Conservation (phyloP, 73 alveolate species). For the Paramecium biaurelia region DNA sequence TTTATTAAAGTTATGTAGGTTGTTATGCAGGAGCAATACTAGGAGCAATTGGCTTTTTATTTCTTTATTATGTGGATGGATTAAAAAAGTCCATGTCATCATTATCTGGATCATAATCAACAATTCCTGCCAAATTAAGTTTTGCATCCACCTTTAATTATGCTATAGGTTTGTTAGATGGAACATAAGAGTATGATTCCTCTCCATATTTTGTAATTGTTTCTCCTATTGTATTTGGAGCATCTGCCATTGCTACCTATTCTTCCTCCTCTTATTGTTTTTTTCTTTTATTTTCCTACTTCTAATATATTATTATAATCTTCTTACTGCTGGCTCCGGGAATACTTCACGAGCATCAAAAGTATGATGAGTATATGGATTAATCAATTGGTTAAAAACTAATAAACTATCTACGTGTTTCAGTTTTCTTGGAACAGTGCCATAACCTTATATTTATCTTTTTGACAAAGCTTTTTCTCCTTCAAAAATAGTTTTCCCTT, state of each 20-base stretch:
- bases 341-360: background rate
- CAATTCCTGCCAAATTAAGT: constrained; percentile 26
- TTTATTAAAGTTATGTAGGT: background rate
- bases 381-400: background rate
- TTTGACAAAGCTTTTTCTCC: constrained; percentile 38
- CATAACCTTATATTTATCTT: background rate
- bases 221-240: background rate
- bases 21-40: background rate
- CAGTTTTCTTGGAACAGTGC: constrained; percentile 28
- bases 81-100: constrained; percentile 11
- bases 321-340: background rate
- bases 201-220: background rate
- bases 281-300: background rate
- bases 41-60: background rate
- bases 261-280: constrained; percentile 5
- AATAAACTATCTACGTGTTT: background rate
- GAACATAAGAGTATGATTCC: background rate
- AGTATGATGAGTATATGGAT: constrained; percentile 47
- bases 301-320: background rate
- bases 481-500: constrained; percentile 35
- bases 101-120: background rate
- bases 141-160: background rate
- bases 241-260: background rate
- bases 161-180: background rate
- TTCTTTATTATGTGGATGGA: constrained; percentile 37